Evolutionary conservation across 805 yeast genomes (phyloP).

Genomic region (Metschnikowia proteae): DNA sequence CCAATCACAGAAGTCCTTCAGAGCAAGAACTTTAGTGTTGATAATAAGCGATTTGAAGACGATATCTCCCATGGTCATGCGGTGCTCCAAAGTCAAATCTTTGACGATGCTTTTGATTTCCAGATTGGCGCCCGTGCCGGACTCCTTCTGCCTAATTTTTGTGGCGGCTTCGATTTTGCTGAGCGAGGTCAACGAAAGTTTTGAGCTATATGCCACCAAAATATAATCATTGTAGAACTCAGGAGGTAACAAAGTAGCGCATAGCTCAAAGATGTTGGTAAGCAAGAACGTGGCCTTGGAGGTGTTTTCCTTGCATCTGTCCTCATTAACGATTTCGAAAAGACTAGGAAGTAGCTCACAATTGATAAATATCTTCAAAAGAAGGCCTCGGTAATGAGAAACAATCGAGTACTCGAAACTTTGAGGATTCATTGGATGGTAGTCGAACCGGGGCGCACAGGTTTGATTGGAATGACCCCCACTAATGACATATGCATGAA

Average conservation of each 20-base stretch:
- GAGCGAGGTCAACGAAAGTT: constrained; percentile 12
- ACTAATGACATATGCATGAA: constrained; percentile 13
- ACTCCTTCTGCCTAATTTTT: constrained; percentile 2
- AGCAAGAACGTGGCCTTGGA: constrained; percentile 62
- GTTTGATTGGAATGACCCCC: constrained; percentile 14
- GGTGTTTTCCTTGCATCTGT: constrained; percentile 43
- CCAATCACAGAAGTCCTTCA: constrained; percentile 83
- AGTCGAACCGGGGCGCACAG: constrained; percentile 12
- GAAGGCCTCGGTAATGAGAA: constrained; percentile 64
- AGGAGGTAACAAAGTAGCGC: constrained; percentile 53
- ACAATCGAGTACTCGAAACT: constrained; percentile 43
- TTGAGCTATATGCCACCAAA: constrained; percentile 8
- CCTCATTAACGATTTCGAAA: constrained; percentile 36
- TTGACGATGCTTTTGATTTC: constrained; percentile 22
- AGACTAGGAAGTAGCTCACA: constrained; percentile 53
- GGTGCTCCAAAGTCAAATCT: constrained; percentile 21
- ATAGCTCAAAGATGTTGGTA: constrained; percentile 56
- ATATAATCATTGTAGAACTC: constrained; percentile 28
- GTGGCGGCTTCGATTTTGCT: constrained; percentile 15
- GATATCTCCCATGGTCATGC: constrained; percentile 49
- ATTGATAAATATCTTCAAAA: constrained; percentile 51
- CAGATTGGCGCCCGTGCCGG: not conserved
- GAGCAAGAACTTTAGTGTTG: constrained; percentile 67
- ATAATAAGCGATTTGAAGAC: constrained; percentile 63
- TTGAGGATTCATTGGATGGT: constrained; percentile 18